phyloP scores from a whole-genome alignment of 169 alveolate genomes.

The Besnoitia besnoiti region DNA sequence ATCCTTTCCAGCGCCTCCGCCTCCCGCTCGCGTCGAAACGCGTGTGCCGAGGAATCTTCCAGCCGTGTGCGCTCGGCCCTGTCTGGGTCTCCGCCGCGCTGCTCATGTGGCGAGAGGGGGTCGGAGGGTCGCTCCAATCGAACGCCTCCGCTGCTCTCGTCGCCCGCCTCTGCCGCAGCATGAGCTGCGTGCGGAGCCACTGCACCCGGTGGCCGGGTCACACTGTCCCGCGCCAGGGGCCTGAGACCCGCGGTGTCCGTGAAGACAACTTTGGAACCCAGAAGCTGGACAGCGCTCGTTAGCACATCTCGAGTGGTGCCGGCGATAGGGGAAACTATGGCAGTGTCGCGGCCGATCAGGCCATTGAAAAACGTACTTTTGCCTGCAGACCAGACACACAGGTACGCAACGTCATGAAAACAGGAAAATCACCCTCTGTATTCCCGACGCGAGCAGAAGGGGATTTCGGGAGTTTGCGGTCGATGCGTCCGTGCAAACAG shows the following conservation, averaged over 20 bases:
- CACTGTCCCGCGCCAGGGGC: too few relatives aligned
- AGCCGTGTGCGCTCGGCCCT: background rate
- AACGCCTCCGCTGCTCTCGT: background rate
- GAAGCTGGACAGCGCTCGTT: background rate
- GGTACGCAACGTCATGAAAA: too few relatives aligned
- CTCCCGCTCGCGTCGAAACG: background rate
- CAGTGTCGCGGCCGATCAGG: constrained; percentile 44
- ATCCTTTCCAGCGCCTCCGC: too few relatives aligned
- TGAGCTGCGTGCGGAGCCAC: background rate
- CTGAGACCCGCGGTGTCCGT: constrained; percentile 28
- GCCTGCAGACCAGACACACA: constrained; percentile 36
- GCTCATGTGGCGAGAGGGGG: background rate
- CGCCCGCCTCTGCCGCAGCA: background rate
- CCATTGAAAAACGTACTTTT: constrained; percentile 47
- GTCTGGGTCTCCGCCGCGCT: background rate
- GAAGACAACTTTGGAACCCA: background rate
- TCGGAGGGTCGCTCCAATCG: background rate
- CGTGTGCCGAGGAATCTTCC: background rate
- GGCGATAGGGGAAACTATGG: constrained; percentile 28
- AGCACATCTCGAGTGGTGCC: constrained; percentile 56
- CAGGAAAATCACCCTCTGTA: too few relatives aligned
- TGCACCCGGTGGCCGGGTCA: too few relatives aligned
- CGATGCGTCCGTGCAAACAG: background rate
- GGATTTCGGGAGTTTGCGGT: too few relatives aligned
- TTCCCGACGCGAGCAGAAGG: too few relatives aligned